Conservation (phyloP, 768 basidiomycete genomes). For the Phaeolepiota aurea region DNA sequence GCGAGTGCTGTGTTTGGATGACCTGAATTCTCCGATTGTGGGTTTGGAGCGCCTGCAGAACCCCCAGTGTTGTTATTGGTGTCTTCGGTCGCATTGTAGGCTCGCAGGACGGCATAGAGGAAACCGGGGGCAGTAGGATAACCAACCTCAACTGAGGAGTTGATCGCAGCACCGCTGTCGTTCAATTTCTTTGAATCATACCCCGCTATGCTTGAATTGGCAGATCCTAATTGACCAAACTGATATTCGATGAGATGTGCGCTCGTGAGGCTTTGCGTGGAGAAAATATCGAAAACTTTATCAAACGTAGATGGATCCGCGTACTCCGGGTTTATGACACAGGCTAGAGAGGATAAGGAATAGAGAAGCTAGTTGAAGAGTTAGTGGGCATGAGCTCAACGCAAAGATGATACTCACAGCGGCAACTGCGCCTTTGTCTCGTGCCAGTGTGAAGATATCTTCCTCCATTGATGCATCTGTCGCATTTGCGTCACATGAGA, state of each 20-base stretch:
- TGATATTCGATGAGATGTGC: conserved; percentile 51
- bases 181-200: conserved; percentile 64
- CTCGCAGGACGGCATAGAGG: conserved; percentile 61
- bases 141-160: conserved; percentile 30
- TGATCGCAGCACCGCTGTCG: conserved; percentile 32
- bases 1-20: conserved; percentile 54
- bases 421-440: conserved; percentile 72
- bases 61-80: not conserved
- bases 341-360: conserved; percentile 62
- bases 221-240: conserved; percentile 48
- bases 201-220: conserved; percentile 42
- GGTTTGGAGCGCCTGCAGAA: not conserved
- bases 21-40: conserved; percentile 7
- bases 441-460: conserved; percentile 81
- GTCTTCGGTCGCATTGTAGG: conserved; percentile 34
- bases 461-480: conserved; percentile 48
- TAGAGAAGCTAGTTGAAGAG: conserved; percentile 62
- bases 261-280: conserved; percentile 54
- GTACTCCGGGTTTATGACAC: conserved; percentile 70
- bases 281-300: conserved; percentile 68
- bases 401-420: conserved; percentile 43
- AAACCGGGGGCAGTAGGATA: conserved; percentile 45
- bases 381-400: too few relatives aligned
- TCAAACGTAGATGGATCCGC: conserved; percentile 55
- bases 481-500: conserved; percentile 75